Conservation (phyloP, 371 early-diverging fungal species). For the Coelomomyces lativittatus region DNA sequence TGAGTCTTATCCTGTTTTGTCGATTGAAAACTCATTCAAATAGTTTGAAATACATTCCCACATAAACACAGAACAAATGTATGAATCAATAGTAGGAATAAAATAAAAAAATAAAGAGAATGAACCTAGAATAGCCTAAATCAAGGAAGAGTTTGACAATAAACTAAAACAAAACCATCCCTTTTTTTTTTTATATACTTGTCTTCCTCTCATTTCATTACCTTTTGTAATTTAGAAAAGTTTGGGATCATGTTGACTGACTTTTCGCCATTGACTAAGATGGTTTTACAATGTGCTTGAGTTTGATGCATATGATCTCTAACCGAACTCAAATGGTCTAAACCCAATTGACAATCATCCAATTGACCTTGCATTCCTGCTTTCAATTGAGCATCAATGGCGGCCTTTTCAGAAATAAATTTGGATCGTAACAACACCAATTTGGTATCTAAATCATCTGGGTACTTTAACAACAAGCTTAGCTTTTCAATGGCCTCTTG, state of each 20-base stretch:
- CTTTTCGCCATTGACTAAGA: constrained; percentile 64
- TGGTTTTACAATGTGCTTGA: constrained; percentile 50
- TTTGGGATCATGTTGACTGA: constrained; percentile 65
- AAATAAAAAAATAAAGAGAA: too few relatives aligned
- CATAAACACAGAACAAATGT: too few relatives aligned
- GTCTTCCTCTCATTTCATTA: too few relatives aligned
- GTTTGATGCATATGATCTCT: constrained; percentile 47
- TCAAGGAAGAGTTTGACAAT: too few relatives aligned
- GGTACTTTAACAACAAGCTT: constrained; percentile 47
- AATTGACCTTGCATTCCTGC: constrained; percentile 78
- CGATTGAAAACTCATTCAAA: too few relatives aligned
- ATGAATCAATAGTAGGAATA: too few relatives aligned
- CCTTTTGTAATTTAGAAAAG: constrained; percentile 55
- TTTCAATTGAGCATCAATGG: constrained; percentile 83
- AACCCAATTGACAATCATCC: constrained; percentile 71
- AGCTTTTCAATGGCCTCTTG: background rate
- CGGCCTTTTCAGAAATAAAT: constrained; percentile 70
- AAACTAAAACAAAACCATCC: too few relatives aligned
- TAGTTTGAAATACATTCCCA: too few relatives aligned
- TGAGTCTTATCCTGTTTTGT: too few relatives aligned
- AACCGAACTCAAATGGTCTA: constrained; percentile 53
- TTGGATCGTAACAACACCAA: constrained; percentile 56
- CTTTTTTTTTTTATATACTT: too few relatives aligned
- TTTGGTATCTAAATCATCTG: constrained; percentile 78
- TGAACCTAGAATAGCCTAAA: too few relatives aligned